phyloP scores from a whole-genome alignment of 257 asterid species.

The Perilla frutescens region DNA sequence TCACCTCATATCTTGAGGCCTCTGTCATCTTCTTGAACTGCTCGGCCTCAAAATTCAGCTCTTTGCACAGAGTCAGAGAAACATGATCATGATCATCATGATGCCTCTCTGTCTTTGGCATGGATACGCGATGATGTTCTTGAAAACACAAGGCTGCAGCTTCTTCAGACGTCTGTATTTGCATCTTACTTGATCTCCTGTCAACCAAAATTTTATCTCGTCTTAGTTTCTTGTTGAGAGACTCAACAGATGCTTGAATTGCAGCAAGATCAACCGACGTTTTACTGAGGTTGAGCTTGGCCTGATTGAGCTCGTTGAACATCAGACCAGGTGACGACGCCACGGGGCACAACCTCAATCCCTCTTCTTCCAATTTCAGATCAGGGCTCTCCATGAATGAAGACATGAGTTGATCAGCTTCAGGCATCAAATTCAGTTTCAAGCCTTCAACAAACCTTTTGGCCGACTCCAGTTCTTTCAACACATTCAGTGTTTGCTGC shows the following conservation, averaged over 20 bases:
- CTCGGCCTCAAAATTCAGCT: conserved; percentile 63
- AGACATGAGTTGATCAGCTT: conserved; percentile 34
- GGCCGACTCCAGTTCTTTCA: conserved; percentile 69
- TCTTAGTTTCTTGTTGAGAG: conserved; percentile 67
- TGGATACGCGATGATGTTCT: conserved; percentile 13
- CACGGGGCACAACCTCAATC: conserved; percentile 41
- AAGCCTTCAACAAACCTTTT: conserved; percentile 63
- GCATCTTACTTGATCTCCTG: conserved; percentile 26
- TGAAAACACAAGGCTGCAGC: conserved; percentile 14
- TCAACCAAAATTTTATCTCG: conserved; percentile 49
- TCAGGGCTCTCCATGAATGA: conserved; percentile 49
- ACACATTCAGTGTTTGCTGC: conserved; percentile 63
- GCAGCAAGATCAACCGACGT: conserved; percentile 74
- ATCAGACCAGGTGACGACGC: conserved; percentile 59
- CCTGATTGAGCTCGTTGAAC: conserved; percentile 67
- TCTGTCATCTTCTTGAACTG: conserved; percentile 91
- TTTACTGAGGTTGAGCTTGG: conserved; percentile 68
- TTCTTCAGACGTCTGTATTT: conserved; percentile 15
- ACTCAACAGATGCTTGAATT: conserved; percentile 82
- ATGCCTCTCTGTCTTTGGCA: not conserved
- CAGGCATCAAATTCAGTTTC: conserved; percentile 59
- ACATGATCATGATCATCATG: conserved; percentile 21
- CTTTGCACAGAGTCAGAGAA: conserved; percentile 28
- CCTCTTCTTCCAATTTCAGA: conserved; percentile 31
- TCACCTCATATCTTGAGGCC: conserved; percentile 86